Base-by-base conservation (phyloP, 2,329 filamentous ascomycete genomes). In the Plectosphaerella sp. region DNA sequence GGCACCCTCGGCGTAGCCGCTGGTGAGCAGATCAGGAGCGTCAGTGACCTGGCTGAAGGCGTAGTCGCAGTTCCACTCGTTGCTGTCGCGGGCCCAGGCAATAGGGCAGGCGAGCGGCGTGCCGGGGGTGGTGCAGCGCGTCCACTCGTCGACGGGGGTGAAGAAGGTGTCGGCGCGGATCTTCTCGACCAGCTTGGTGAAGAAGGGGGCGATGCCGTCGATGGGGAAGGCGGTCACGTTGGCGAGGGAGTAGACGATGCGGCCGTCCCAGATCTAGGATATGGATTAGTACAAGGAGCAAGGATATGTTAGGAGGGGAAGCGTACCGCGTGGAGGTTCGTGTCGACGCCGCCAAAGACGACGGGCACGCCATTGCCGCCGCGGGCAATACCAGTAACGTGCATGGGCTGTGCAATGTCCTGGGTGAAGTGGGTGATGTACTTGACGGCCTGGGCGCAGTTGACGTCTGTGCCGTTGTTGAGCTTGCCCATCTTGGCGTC, bases 321-420 rank as follows among this genome's bases (percentile, higher is more conserved):
- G 24, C 48, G 35, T 25, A 49, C 72, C 5, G 77, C 63, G 63
- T 86, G 83, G 6, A 87, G 71, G 62, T 87, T 86, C 25, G 78
- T 79, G 37, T 61, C 59, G 22, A 73, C 68, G 14, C 74, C 72
- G 49, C 75, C 66, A 62, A 80, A 86, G 1, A 66, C 67, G 6
- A 86, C 82, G 1, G 66, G 57, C 56, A 86, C 80, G 50, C 53
- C 54, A 52, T 56, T 58, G 48, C 56, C 56, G 46, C 56, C 56
- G 48, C 52, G 50, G 25, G 54, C 50, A 35, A 56, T 45, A 39
- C 56, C 56, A 6, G 54, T 58, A 36, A 53, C 54, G 49, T 57
- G 54, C 36, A 57, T 50, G 45, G 55, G 55, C 52, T 57, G 55
- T 35, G 55, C 51, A 35, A 57, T 56, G 33, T 57, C 55, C 45